Percentiles rank a stretch among this genome's conserved stretches.
Evolutionary conservation across 2,329 filamentous ascomycete genomes (phyloP).

Genomic region (Parascedosporium putredinis): DNA sequence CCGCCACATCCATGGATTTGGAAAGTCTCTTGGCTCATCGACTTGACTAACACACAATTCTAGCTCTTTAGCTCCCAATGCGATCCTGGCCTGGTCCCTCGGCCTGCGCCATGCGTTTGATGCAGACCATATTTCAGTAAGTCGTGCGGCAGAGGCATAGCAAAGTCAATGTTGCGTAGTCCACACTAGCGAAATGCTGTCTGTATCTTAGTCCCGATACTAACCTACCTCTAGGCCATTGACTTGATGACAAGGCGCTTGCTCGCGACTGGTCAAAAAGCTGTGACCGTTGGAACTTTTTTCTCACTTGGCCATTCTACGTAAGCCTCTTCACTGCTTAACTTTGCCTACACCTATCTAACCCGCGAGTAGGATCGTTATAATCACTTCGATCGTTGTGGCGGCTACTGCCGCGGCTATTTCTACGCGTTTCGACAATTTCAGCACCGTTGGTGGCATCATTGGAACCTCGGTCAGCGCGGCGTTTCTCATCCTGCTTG

Average conservation of each 20-base stretch:
- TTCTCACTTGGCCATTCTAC: constrained; percentile 72
- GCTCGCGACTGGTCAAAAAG: constrained; percentile 65
- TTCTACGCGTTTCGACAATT: constrained; percentile 68
- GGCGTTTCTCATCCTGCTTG: constrained; percentile 70
- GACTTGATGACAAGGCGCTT: constrained; percentile 89
- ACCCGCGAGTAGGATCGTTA: constrained; percentile 65
- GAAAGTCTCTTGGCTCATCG: too few species aligned
- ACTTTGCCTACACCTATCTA: too few species aligned
- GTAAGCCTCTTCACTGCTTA: neutral
- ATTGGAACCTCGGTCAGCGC: constrained; percentile 83
- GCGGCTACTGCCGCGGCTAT: constrained; percentile 82
- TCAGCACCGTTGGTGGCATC: constrained; percentile 72
- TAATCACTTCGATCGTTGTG: constrained; percentile 83
- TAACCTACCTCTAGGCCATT: constrained; percentile 40
- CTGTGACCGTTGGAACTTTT: constrained; percentile 72
- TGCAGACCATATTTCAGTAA: constrained; percentile 66
- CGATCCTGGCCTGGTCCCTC: constrained; percentile 76
- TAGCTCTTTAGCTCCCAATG: constrained; percentile 41
- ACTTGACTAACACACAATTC: too few species aligned
- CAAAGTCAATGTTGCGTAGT: too few species aligned
- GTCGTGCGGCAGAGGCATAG: neutral
- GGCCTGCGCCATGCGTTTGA: constrained; percentile 89
- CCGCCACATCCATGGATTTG: too few species aligned
- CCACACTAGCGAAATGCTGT: too few species aligned
- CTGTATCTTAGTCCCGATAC: too few species aligned